A percentile compares a stretch with the other conserved stretches of the same genome.
phyloP scores from a whole-genome alignment of 31 red algal species.

The Endocladia muricata region DNA sequence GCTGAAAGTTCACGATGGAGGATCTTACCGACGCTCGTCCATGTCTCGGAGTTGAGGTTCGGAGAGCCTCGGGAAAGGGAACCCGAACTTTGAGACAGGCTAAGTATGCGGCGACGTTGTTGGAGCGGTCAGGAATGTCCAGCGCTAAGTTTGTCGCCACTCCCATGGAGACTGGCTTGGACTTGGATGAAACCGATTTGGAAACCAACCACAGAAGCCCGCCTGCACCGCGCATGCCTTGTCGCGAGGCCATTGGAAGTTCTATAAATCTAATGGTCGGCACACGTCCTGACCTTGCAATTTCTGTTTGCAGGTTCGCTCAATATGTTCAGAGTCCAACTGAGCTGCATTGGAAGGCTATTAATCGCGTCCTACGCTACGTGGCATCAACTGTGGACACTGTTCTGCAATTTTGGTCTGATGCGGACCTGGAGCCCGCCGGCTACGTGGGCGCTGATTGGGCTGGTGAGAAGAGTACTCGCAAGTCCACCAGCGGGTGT shows the following conservation, averaged over 20 bases:
- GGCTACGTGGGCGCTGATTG: neutral
- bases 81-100: neutral
- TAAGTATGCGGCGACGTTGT: neutral
- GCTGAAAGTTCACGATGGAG: neutral
- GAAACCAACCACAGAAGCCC: neutral
- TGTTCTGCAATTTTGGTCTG: neutral
- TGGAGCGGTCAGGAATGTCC: neutral
- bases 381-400: neutral
- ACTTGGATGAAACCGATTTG: neutral
- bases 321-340: too few species aligned
- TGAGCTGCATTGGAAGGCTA: constrained; percentile 7
- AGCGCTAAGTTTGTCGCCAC: neutral
- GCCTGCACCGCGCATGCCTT: neutral
- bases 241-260: neutral
- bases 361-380: neutral
- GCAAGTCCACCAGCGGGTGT: constrained; percentile 12
- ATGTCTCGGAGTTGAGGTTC: neutral
- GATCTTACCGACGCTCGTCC: neutral
- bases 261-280: neutral
- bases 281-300: neutral
- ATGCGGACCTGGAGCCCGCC: neutral
- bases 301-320: too few species aligned
- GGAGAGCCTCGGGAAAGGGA: neutral
- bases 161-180: too few species aligned
- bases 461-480: neutral